A percentile compares a stretch with the other conserved stretches of the same genome.
Conservation (phyloP, 1,284 basidiomycete genomes). For the Moesziomyces antarcticus region DNA sequence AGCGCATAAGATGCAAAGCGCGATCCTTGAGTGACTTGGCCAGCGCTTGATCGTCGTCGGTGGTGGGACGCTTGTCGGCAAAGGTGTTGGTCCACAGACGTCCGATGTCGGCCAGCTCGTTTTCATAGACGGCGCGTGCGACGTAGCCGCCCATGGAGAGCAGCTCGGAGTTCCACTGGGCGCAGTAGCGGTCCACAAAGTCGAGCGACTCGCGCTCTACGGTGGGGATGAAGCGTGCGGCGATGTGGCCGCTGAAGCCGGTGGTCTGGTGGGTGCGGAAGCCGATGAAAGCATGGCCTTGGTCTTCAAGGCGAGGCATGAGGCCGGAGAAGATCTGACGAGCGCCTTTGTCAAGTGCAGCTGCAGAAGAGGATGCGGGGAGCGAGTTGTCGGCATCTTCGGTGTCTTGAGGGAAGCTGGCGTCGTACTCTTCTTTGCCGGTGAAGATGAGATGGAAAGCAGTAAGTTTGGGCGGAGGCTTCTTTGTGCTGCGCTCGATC, state of each 20-base stretch:
- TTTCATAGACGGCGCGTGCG: constrained; percentile 84
- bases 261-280: constrained; percentile 85
- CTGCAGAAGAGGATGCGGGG: constrained; percentile 83
- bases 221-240: constrained; percentile 93
- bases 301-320: constrained; percentile 60
- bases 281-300: constrained; percentile 69
- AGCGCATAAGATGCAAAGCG: constrained; percentile 82
- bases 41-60: constrained; percentile 69
- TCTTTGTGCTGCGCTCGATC: constrained; percentile 92
- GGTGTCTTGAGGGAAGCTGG: constrained; percentile 69
- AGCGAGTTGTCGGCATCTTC: constrained; percentile 66
- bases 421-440: constrained; percentile 86
- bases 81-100: constrained; percentile 67
- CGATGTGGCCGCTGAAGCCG: constrained; percentile 89
- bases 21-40: constrained; percentile 67
- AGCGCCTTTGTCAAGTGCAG: constrained; percentile 70
- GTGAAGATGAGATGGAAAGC: constrained; percentile 90
- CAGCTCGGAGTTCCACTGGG: constrained; percentile 62
- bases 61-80: constrained; percentile 74
- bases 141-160: constrained; percentile 75
- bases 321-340: constrained; percentile 67
- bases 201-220: constrained; percentile 96
- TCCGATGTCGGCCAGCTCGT: constrained; percentile 75
- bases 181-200: constrained; percentile 68
- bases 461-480: constrained; percentile 83